Percentiles rank a stretch among this genome's conserved stretches.
phyloP scores from a whole-genome alignment of 257 asterid genomes.

The Ophiorrhiza pumila region DNA sequence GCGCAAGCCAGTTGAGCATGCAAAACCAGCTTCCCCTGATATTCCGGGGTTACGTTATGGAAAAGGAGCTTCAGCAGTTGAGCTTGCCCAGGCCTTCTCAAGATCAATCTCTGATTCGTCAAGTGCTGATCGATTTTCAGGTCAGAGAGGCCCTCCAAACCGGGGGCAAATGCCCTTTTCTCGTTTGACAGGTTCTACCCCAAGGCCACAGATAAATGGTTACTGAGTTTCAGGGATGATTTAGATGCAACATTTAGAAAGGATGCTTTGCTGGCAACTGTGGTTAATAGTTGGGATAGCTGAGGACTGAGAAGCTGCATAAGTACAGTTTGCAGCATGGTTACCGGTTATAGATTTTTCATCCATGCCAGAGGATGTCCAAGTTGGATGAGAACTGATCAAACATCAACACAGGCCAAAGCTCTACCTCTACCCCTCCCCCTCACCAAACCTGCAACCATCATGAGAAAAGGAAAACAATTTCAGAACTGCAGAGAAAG shows the following conservation, averaged over 20 bases:
- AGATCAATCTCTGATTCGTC: constrained; percentile 62
- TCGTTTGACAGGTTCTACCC: constrained; percentile 64
- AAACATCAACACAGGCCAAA: constrained; percentile 10
- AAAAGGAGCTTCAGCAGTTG: constrained; percentile 85
- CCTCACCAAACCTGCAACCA: not conserved
- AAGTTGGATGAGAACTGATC: constrained; percentile 5
- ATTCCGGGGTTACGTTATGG: constrained; percentile 47
- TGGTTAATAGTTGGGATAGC: constrained; percentile 7
- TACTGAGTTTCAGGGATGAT: constrained; percentile 39
- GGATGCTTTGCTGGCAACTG: not conserved
- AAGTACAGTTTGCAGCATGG: not conserved
- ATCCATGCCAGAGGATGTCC: not conserved
- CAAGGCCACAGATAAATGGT: constrained; percentile 88
- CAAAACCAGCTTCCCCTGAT: constrained; percentile 40
- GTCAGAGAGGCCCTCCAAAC: constrained; percentile 53
- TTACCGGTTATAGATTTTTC: not conserved
- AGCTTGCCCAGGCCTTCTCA: constrained; percentile 91
- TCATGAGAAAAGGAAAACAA: not conserved
- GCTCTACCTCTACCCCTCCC: constrained; percentile 6
- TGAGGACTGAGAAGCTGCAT: not conserved
- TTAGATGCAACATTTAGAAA: constrained; percentile 3
- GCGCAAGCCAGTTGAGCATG: constrained; percentile 70
- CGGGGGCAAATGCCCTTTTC: constrained; percentile 74
- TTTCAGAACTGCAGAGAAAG: not conserved
- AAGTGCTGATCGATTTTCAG: constrained; percentile 42